Evolutionary conservation across 192 early-diverging fungal genomes (phyloP), one percentile per base, ranked within the genome.

Genomic region (Coemansia sp.): DNA sequence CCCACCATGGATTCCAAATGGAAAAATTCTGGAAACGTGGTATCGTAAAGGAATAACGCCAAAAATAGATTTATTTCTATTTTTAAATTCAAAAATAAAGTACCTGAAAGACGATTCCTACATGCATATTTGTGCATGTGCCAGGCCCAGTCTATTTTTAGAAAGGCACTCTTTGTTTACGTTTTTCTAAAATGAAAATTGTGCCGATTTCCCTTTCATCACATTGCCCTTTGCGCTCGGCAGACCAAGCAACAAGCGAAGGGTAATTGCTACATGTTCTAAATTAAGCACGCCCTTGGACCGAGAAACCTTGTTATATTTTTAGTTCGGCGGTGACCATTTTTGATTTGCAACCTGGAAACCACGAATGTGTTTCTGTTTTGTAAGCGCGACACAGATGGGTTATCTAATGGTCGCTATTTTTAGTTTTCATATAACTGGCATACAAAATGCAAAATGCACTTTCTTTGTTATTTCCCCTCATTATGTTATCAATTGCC

Each of bases 381-480:
- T 56, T 26, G 55, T 6, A 20, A n/a, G n/a, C n/a, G n/a, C n/a
- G n/a, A n/a, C n/a, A n/a, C 11, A 12, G 35, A 6, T n/a, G 8
- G 57, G 6, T 16, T 38, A n/a, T 7, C 36, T 59, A 59, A 36
- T 34, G 36, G 15, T 15, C 12, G 7, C 18, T 68, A 68, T 68
- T 68, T 68, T 60, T 68, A 60, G 57, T 36, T 59, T 59, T 38
- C 35, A 38, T 59, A 53, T 14, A 26, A 53, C 51, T 21, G 24
- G 51, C 9, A 23, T 18, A 1, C 39, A 41, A 5, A 41, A 41
- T 8, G 6, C 39, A 30, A 30, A 30, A 30, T 41, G 7, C 12
- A 6, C 39, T 4, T 8, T 14, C 6, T 41, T 8, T 41, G 7
- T 41, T 41, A 41, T 8, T 41, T 41, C 6, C 39, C 2, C 6